Evolutionary conservation across 2,329 filamentous ascomycete species (phyloP).

Genomic region (Calonectria fujianensis): DNA sequence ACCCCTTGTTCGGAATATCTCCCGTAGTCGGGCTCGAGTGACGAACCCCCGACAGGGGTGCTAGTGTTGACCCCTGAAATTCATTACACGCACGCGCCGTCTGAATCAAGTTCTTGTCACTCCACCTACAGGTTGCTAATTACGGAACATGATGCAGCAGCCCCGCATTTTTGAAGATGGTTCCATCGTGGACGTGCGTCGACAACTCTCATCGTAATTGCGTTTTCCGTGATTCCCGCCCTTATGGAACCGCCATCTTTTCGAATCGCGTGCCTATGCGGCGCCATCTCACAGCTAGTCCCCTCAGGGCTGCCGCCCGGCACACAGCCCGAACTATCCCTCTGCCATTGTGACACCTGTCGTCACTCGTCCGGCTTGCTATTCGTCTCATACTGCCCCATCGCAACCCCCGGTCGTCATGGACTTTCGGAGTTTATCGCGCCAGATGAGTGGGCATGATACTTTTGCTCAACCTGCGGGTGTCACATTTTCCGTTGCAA

Average conservation of each 20-base stretch:
- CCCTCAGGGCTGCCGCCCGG: not conserved
- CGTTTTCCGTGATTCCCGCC: not conserved
- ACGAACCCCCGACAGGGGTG: conserved; percentile 36
- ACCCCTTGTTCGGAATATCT: conserved; percentile 28
- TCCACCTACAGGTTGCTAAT: conserved; percentile 23
- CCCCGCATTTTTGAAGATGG: conserved; percentile 21
- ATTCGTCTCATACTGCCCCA: conserved; percentile 61
- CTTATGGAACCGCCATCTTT: conserved; percentile 23
- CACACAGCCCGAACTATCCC: conserved; percentile 36
- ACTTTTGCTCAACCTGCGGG: conserved; percentile 65
- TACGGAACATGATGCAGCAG: conserved; percentile 15
- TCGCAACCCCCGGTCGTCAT: conserved; percentile 45
- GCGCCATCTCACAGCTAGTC: conserved; percentile 36
- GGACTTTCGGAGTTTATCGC: conserved; percentile 43
- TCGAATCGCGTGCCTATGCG: conserved; percentile 41
- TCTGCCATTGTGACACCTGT: conserved; percentile 60
- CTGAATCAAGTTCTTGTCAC: conserved; percentile 25
- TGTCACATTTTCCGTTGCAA: conserved; percentile 63
- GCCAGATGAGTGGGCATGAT: conserved; percentile 48
- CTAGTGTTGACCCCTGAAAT: conserved; percentile 35
- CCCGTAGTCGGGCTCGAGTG: conserved; percentile 20
- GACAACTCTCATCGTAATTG: not conserved
- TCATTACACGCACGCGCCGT: conserved; percentile 28
- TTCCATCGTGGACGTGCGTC: conserved; percentile 5
- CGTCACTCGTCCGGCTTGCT: conserved; percentile 60